Evolutionary conservation across 306 rosid species (phyloP), one percentile per base, ranked within the genome.

Genomic region (Mimosa pudica): DNA sequence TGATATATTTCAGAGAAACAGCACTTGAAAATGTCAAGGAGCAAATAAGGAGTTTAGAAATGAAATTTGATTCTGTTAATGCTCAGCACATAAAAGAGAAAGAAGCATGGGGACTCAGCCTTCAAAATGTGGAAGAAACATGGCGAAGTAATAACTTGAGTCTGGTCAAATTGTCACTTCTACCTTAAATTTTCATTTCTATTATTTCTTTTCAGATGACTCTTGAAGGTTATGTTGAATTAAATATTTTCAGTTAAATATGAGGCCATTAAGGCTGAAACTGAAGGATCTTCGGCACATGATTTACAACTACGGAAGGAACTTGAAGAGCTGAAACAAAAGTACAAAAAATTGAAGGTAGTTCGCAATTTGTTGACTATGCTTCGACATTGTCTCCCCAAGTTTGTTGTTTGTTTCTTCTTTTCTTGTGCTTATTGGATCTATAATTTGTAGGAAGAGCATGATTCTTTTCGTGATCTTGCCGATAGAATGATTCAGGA

Each of bases 401-500:
- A 10, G 44, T 20, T 20, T 33, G 73, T 70, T 76, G 60, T 32
- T 83, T 16, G 18, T 63, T 70, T 32, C 36, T 68, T 65, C 54
- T 74, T 77, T 60, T 57, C 63, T 76, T 80, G 78, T 61, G 71
- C 81, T 86, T 77, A 82, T 61, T 79, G 74, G 64, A 72, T 74
- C 81, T 55, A 72, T 73, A 61, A 80, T 84, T 64, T 83, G 47
- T 83, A 96, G 98, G 97, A 90, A 75, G 99, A 93, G 86, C 94
- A 93, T 83, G 77, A 83, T 82, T 89, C 98, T 61, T 91, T 93
- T 82, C 98, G 93, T 30, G 89, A 90, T 90, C 96, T 96, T 82
- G 96, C 99, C 77, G 98, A 93, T 86, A 88, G 80, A 86, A 93
- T 90, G 96, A 93, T 90, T 11, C 97, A 87, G 85, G 98, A 96